phyloP scores from a whole-genome alignment of 208 protist genomes.

The Trypanosoma melophagium region DNA sequence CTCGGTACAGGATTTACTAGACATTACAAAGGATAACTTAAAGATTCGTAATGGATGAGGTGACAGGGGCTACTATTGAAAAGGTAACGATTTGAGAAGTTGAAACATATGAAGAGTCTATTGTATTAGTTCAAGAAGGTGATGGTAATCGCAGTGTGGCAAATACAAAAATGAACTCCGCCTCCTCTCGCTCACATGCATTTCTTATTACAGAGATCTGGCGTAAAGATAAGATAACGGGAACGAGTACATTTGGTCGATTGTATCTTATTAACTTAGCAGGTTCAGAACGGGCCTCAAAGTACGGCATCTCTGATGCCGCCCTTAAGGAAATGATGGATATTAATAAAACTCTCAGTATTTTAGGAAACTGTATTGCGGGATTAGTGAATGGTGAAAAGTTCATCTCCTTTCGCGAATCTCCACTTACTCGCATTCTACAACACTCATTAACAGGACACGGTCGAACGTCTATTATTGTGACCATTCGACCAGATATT shows the following conservation, averaged over 20 bases:
- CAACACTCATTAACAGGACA: slow-evolving; percentile 89
- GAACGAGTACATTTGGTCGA: slow-evolving; percentile 60
- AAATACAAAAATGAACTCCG: slow-evolving; percentile 89
- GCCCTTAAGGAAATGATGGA: slow-evolving; percentile 78
- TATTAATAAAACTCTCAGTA: slow-evolving; percentile 58
- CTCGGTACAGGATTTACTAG: slow-evolving; percentile 52
- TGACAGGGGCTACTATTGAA: slow-evolving; percentile 20
- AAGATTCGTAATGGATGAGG: slow-evolving; percentile 14
- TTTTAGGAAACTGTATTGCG: slow-evolving; percentile 48
- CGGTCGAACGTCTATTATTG: slow-evolving; percentile 80
- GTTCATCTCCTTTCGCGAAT: slow-evolving; percentile 82
- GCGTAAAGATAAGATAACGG: slow-evolving; percentile 53
- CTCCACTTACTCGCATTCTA: slow-evolving; percentile 82
- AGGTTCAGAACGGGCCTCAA: slow-evolving; percentile 67
- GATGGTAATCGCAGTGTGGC: slow-evolving; percentile 80
- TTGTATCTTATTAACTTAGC: slow-evolving; percentile 75
- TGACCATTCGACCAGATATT: slow-evolving; percentile 50
- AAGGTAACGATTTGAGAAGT: slow-evolving; percentile 78
- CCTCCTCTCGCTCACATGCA: slow-evolving; percentile 79
- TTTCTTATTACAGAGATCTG: slow-evolving; percentile 82
- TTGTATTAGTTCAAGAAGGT: slow-evolving; percentile 83
- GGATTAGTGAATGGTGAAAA: slow-evolving; percentile 45
- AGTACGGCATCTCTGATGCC: slow-evolving; percentile 78
- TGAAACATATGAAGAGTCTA: slow-evolving; percentile 79
- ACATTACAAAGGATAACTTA: slow-evolving; percentile 35